Conservation (phyloP, 805 yeast species). For the Ogataea paraovalis region DNA sequence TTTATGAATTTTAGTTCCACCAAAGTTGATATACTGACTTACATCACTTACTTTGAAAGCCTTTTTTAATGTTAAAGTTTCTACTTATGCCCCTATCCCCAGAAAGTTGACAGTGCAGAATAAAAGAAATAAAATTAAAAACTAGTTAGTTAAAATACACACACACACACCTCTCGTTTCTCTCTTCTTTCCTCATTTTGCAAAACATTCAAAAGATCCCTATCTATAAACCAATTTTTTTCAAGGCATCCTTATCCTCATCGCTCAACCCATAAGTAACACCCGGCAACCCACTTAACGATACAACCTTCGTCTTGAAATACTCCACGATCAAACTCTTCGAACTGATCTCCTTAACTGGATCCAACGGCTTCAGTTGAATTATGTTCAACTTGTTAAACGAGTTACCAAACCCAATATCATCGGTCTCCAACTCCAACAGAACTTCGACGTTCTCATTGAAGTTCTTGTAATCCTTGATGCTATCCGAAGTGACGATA, state of each 20-base stretch:
- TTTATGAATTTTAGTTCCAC: neutral
- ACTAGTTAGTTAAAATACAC: no score
- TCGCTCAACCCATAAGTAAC: slow-evolving; percentile 14
- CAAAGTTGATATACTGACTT: neutral
- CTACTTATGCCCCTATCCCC: no score
- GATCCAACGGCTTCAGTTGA: slow-evolving; percentile 62
- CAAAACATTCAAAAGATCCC: neutral
- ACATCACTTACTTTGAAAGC: neutral
- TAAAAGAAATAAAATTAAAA: no score
- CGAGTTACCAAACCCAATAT: slow-evolving; percentile 77
- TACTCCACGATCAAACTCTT: slow-evolving; percentile 32
- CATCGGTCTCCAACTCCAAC: slow-evolving; percentile 53
- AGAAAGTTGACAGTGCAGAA: no score
- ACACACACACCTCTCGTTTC: neutral
- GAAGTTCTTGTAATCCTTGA: slow-evolving; percentile 29
- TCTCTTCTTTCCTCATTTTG: neutral
- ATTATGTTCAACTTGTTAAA: slow-evolving; percentile 72
- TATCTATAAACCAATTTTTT: slow-evolving; percentile 9
- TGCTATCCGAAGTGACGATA: slow-evolving; percentile 31
- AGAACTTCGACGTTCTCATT: slow-evolving; percentile 46
- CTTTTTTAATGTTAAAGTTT: no score
- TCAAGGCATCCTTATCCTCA: slow-evolving; percentile 14
- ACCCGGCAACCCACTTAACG: slow-evolving; percentile 13
- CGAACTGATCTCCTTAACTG: slow-evolving; percentile 47
- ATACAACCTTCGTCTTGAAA: slow-evolving; percentile 24